These are phyloP conservation scores for Yamadazyma kanchanaburiensis DNA, from an alignment of 1,139 yeast species.

Conservation along the genomic window DNA sequence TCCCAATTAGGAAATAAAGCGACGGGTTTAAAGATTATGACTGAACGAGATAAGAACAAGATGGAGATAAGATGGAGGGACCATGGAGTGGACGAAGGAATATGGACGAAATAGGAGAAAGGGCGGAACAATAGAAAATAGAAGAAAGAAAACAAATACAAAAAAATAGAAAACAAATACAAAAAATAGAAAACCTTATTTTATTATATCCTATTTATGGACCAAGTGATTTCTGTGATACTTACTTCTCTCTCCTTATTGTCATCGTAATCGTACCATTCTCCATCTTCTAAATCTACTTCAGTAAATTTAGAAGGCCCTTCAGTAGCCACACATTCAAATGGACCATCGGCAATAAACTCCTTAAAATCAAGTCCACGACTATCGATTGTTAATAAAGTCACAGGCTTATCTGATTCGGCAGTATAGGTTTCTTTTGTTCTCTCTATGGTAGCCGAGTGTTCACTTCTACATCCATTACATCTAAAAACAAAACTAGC, in stretches of 20 bases:
- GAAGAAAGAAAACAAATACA: too few relatives aligned
- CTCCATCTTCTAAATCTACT: conserved; percentile 73
- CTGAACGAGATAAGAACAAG: too few relatives aligned
- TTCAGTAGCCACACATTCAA: conserved; percentile 57
- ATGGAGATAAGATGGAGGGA: background rate
- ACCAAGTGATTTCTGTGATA: conserved; percentile 68
- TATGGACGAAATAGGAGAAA: too few relatives aligned
- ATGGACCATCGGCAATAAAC: conserved; percentile 68
- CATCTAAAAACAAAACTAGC: conserved; percentile 85
- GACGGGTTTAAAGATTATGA: too few relatives aligned
- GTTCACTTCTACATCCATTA: conserved; percentile 53
- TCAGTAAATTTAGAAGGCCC: conserved; percentile 53
- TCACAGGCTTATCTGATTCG: conserved; percentile 31
- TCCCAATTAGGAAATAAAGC: too few relatives aligned
- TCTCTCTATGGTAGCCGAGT: conserved; percentile 34
- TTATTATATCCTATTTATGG: conserved; percentile 9
- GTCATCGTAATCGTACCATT: conserved; percentile 96
- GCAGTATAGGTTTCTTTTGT: conserved; percentile 27
- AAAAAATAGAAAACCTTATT: too few relatives aligned
- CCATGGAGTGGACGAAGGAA: too few relatives aligned
- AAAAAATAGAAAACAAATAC: too few relatives aligned
- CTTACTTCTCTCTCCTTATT: conserved; percentile 78
- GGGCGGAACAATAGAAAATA: too few relatives aligned
- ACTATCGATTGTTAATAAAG: conserved; percentile 70
- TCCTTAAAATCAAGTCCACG: conserved; percentile 77